Evolutionary conservation across 352 stramenopile genomes (phyloP), one percentile per base, ranked within the genome.

Genomic region (Globisporangium parvum): DNA sequence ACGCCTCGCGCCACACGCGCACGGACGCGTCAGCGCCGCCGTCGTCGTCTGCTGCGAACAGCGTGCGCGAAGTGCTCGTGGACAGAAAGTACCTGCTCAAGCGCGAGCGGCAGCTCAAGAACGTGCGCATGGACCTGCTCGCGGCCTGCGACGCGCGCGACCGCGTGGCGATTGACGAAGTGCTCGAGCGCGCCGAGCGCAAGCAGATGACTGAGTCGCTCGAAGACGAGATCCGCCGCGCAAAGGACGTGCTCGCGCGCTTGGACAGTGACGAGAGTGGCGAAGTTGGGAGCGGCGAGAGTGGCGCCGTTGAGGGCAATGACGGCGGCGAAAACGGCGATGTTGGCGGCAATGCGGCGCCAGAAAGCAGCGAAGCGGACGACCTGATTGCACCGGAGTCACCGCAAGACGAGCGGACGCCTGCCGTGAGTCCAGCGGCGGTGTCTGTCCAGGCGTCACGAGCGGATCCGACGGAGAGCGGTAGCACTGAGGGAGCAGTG

Each of bases 61-160:
- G 31, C 31, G 58, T 73, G 20, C 67, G 70, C 31, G 60, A 80
- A 17, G 73, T 88, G 31, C 57, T 93, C 3, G 66, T 93, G 53
- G 83, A 93, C 47, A 78, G 91, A 15, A 76, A 76, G 53, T 93
- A 93, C 42, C 46, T 93, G 10, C 79, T 72, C 44, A 93, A 93
- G 46, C 73, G 83, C 6, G 67, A 89, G 48, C 85, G 81, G 15
- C 83, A 93, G 50, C 57, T 91, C 5, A 79, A 87, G 23, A 90
- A 88, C 44, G 54, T 93, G 26, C 78, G 81, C 26, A 52, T 55
- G 11, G 58, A 83, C 49, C 66, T 85, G 28, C 61, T 66, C 6
- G 60, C 82, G 20, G 73, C 79, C 11, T 75, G 63, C 31, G 60
- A 61, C 8, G 40, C 54, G 3, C 63, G 75, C n/a, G 66, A 91